Base-by-base conservation (phyloP, 2,329 filamentous ascomycete species). In the Coleophoma cylindrospora region DNA sequence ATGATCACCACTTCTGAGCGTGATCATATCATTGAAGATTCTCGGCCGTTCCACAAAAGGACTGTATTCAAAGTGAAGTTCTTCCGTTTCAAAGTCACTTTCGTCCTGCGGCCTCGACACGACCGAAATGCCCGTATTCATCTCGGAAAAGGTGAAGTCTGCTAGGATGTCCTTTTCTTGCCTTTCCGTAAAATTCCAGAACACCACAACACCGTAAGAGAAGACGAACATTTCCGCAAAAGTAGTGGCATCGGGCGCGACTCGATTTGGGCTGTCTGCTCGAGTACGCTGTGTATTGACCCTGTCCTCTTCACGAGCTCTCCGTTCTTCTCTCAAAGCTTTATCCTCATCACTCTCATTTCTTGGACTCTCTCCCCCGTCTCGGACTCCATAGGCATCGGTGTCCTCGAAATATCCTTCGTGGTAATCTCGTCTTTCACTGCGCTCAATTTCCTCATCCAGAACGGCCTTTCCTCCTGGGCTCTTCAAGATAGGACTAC, bases 1-100 rank as follows among this genome's bases (percentile, higher is more conserved):
- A 71, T 99, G 94, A 70, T 99, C 94, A 37, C 89, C 86, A 53
- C 90, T 95, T 55, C 95, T 80, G 41, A 99, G 74, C 0, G 94
- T 99, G 61, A 99, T 97, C 94, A 99, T 99, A 68, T 99, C 94
- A 70, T 99, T 97, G 73, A 95, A 99, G 32, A 99, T 88, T 50
- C 94, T 82, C 4, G 94, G 94, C 45, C 91, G 82, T 54, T 91
- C 86, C 34, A 94, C 90, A 51, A 89, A 80, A 1, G 83, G 80
- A 61, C 89, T 95, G 73, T 99, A 99, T 68, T 97, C 91, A 65
- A 99, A 99, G 65, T 99, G 92, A 62, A 99, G 96, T 65, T 97
- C 92, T 66, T 99, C 94, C 0, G 88, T 99, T 72, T 99, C 94
- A 59, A 95, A 96, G 64, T 97, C 91, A 57, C 86, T 86, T 68